phyloP scores from a whole-genome alignment of 164 flowering plant genomes.

The Sextonia rubra region DNA sequence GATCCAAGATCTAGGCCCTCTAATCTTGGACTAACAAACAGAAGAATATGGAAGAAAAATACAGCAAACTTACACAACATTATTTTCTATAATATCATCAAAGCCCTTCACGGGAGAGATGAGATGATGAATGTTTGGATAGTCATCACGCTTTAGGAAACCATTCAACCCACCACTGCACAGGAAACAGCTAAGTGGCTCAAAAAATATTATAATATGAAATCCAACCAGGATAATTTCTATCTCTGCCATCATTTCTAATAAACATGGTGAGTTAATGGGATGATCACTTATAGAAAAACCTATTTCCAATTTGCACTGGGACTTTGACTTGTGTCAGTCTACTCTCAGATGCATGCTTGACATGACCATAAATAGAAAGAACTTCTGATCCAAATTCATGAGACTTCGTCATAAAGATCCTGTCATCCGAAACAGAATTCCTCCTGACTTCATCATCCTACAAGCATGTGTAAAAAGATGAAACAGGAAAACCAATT shows the following conservation, averaged over 20 bases:
- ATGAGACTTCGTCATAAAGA: slow-evolving; percentile 14
- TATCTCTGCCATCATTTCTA: not conserved
- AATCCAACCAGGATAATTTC: not conserved
- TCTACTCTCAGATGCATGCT: not conserved
- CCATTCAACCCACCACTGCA: slow-evolving; percentile 21
- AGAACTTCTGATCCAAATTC: slow-evolving; percentile 4
- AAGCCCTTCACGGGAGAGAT: not conserved
- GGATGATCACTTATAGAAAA: not conserved
- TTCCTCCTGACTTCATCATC: slow-evolving; percentile 19
- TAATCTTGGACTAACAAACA: not conserved
- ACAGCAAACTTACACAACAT: slow-evolving; percentile 13
- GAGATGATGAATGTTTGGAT: not conserved
- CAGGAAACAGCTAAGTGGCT: not conserved
- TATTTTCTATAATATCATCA: not conserved
- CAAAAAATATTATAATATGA: not conserved
- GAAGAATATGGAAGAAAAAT: not conserved
- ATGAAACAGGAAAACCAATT: not conserved
- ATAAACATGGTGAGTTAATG: not conserved
- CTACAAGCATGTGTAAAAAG: slow-evolving; percentile 4
- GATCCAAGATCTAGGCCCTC: not conserved
- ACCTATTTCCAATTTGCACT: too few species aligned
- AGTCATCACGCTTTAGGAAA: not conserved
- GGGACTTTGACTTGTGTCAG: not conserved
- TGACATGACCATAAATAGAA: not conserved
- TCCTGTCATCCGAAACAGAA: slow-evolving; percentile 8